Evolutionary conservation across 2,329 filamentous ascomycete genomes (phyloP).

Genomic region (Exophiala spinifera): DNA sequence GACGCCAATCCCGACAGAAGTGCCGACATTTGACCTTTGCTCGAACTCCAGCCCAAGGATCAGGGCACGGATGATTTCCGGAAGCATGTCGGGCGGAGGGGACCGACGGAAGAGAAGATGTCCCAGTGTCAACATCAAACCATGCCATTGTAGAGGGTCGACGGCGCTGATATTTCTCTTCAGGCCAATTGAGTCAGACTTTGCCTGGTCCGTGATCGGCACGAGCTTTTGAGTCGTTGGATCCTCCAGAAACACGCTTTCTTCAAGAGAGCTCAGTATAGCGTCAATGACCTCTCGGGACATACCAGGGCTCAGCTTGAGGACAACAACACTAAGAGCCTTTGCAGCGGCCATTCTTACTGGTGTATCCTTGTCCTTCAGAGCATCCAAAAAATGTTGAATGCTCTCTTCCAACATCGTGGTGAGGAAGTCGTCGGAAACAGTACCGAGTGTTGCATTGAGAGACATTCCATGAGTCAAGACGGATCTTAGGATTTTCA

Average conservation of each 20-base stretch:
- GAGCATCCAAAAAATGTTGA: slow-evolving; percentile 70
- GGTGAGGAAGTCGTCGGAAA: slow-evolving; percentile 29
- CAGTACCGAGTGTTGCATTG: slow-evolving; percentile 39
- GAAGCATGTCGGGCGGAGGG: slow-evolving; percentile 66
- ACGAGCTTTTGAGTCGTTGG: slow-evolving; percentile 40
- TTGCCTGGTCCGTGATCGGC: slow-evolving; percentile 32
- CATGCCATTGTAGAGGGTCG: slow-evolving; percentile 85
- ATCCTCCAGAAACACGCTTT: slow-evolving; percentile 59
- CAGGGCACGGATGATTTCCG: slow-evolving; percentile 72
- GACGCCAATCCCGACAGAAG: slow-evolving; percentile 81
- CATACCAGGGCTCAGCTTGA: slow-evolving; percentile 77
- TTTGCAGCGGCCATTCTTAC: slow-evolving; percentile 91
- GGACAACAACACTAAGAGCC: slow-evolving; percentile 78
- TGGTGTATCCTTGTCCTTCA: slow-evolving; percentile 86
- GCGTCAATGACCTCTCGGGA: slow-evolving; percentile 83
- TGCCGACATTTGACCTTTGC: slow-evolving; percentile 79
- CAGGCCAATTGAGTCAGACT: slow-evolving; percentile 35
- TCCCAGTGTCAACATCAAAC: slow-evolving; percentile 79
- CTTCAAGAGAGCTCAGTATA: slow-evolving; percentile 66
- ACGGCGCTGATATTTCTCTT: slow-evolving; percentile 67
- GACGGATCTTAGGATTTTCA: slow-evolving; percentile 80
- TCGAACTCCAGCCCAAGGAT: slow-evolving; percentile 82
- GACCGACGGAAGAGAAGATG: slow-evolving; percentile 84
- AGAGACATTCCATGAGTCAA: slow-evolving; percentile 62
- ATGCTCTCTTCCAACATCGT: slow-evolving; percentile 75